Base-by-base conservation (phyloP, 768 basidiomycete genomes). In the Termitomyces sp. region DNA sequence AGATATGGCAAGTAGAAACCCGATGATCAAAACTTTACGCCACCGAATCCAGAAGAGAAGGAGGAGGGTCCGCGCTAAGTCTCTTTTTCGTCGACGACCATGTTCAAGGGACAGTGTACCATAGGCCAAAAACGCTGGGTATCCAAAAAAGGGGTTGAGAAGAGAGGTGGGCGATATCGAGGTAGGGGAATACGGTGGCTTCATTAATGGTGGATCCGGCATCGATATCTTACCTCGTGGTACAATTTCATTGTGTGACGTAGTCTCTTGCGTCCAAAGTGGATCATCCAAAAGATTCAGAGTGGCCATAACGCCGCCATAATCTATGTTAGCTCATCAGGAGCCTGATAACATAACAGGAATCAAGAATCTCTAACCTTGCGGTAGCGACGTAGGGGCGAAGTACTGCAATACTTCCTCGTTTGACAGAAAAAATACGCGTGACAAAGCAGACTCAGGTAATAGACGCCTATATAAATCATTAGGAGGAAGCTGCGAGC, bases 131-230 rank as follows among this genome's bases (percentile, higher is more conserved):
- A 63, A 74, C 43, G 77, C 75, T 6, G 88, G 86, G 65, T 91
- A 90, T 3, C 89, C 89, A 60, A 82, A 92, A 70, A 85, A 90
- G 1, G 90, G 90, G 61, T 90, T 91, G 41, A 81, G 70, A 38
- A 73, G 66, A 28, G 88, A 90, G 32, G 79, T 82, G 20, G 86
- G 76, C 9, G 85, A 76, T 56, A 68, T 62, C 46, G 62, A 61
- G 55, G 62, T 63, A 56, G 63, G 57, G 48, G 60, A 59, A 55
- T 62, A 60, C 49, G 46, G 52, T 32, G 59, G 61, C 56, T 63
- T 60, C 61, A 61, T 38, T 55, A 56, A 60, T 51, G 61, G 59
- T 60, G 66, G 52, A 62, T 54, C 59, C 59, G 56, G 24, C 62
- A 58, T 54, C 47, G 51, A 62, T 48, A 35, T 54, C 53, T 52